Evolutionary conservation across 768 basidiomycete species (phyloP).

Genomic region (Auricularia sp.): DNA sequence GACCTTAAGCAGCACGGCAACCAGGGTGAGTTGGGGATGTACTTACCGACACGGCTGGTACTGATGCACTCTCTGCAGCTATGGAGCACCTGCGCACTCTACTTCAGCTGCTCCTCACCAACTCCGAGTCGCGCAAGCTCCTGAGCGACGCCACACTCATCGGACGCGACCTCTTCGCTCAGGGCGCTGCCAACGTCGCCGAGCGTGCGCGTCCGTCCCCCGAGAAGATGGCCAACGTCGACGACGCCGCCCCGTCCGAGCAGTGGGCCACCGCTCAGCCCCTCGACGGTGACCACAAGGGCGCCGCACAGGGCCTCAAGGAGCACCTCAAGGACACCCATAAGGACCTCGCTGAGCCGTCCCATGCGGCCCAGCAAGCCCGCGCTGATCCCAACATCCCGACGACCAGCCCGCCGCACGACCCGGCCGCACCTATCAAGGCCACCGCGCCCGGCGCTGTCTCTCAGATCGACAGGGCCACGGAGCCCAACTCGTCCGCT

Average conservation of each 20-base stretch:
- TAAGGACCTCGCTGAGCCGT: background rate
- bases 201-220: constrained; percentile 54
- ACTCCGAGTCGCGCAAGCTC: constrained; percentile 87
- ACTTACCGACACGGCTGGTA: background rate
- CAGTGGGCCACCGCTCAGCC: constrained; percentile 41
- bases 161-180: constrained; percentile 76
- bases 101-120: constrained; percentile 77
- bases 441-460: background rate
- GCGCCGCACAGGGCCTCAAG: background rate
- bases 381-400: background rate
- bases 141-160: constrained; percentile 67
- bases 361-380: background rate
- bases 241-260: constrained; percentile 58
- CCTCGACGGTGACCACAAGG: background rate
- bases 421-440: background rate
- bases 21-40: constrained; percentile 34
- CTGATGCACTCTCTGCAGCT: constrained; percentile 37
- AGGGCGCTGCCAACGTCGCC: constrained; percentile 60
- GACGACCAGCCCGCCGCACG: background rate
- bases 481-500: background rate
- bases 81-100: constrained; percentile 82
- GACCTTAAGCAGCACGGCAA: constrained; percentile 50
- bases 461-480: background rate
- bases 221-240: constrained; percentile 50
- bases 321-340: background rate